Percentiles rank a stretch among this genome's conserved stretches.
phyloP scores from a whole-genome alignment of 768 basidiomycete genomes.

The Leccinum broughii region DNA sequence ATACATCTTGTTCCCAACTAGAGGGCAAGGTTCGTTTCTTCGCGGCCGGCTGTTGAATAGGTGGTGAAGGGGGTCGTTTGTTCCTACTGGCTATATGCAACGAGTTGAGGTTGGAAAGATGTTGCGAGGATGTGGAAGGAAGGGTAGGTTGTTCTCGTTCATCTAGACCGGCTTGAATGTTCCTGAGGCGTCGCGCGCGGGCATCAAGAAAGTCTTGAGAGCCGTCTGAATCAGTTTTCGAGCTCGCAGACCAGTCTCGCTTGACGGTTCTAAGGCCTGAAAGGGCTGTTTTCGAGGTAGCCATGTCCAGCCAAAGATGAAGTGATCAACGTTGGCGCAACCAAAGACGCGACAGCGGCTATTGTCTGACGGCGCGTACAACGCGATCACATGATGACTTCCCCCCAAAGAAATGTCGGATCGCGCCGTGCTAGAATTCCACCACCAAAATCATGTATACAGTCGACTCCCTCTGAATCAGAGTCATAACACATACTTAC shows the following conservation, averaged over 20 bases:
- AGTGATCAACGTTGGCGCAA: background rate
- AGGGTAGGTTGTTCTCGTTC: conserved; percentile 37
- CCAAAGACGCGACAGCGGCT: conserved; percentile 3
- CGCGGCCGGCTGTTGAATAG: conserved; percentile 29
- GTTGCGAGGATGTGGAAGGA: conserved; percentile 13
- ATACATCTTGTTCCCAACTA: conserved; percentile 43
- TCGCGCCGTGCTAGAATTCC: too few species aligned
- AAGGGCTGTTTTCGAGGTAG: conserved; percentile 36
- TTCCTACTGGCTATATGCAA: conserved; percentile 26
- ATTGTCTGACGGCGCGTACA: background rate
- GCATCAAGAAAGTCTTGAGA: conserved; percentile 25
- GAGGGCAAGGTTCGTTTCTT: conserved; percentile 61
- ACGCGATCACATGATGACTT: conserved; percentile 27
- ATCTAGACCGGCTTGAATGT: conserved; percentile 59
- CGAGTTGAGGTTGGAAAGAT: conserved; percentile 14
- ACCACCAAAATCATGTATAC: too few species aligned
- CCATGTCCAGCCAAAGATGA: conserved; percentile 15
- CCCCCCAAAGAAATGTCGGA: background rate
- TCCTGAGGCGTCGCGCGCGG: conserved; percentile 46
- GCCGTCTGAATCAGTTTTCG: conserved; percentile 30
- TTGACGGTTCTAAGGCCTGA: conserved; percentile 64
- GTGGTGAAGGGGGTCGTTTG: conserved; percentile 34
- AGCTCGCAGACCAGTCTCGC: conserved; percentile 61
- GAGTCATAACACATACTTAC: too few species aligned
- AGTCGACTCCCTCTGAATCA: too few species aligned